Conservation (phyloP, 176 grass and related monocot species). For the Cenchrus purpureus region DNA sequence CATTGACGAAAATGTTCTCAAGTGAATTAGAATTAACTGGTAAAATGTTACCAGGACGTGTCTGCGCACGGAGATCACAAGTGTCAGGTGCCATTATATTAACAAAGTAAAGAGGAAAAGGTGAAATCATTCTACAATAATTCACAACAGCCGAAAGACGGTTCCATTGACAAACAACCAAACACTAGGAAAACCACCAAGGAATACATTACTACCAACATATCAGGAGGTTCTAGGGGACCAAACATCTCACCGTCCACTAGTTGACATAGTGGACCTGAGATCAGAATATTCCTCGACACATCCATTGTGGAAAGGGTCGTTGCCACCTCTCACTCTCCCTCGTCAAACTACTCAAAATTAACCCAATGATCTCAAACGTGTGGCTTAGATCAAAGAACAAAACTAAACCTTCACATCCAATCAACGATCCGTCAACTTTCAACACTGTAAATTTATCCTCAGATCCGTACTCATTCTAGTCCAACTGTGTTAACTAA, state of each 20-base stretch:
- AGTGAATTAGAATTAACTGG: not conserved
- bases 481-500: not conserved
- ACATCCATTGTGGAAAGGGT: conserved; percentile 37
- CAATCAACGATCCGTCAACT: conserved; percentile 22
- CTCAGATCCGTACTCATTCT: not conserved
- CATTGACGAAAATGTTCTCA: conserved; percentile 26
- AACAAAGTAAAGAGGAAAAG: conserved; percentile 7
- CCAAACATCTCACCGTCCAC: conserved; percentile 35
- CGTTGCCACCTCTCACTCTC: not conserved
- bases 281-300: conserved; percentile 47
- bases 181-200: conserved; percentile 4
- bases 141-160: not conserved
- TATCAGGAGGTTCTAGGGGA: conserved; percentile 15
- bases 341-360: conserved; percentile 36
- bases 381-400: conserved; percentile 35
- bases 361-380: conserved; percentile 5
- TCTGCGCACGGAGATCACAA: conserved; percentile 1
- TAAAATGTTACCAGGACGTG: not conserved
- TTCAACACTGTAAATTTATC: conserved; percentile 14
- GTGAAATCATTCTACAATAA: conserved; percentile 24
- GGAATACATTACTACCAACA: conserved; percentile 26
- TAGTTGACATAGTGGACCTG: conserved; percentile 45
- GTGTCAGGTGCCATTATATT: conserved; percentile 9
- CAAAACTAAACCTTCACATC: not conserved
- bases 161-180: not conserved